Percentiles rank a stretch among this genome's conserved stretches.
These are phyloP conservation scores for Eucalyptus regnans DNA, from an alignment of 345 rosid species.

Conservation along the genomic window DNA sequence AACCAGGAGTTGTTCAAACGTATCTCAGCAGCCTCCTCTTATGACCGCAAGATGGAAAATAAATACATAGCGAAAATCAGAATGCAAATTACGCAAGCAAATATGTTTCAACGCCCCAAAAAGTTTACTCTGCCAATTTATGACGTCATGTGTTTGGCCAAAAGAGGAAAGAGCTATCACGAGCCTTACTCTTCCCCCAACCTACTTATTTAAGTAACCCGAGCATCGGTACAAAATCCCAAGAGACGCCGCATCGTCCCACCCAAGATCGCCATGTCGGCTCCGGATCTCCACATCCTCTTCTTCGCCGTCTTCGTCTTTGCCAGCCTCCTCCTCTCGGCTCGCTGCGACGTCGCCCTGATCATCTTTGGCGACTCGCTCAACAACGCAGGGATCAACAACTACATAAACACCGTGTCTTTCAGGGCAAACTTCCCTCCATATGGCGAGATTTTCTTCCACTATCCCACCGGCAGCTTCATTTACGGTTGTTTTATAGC, in stretches of 20 bases:
- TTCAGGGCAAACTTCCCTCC: no score
- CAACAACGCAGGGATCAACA: conserved; percentile 19
- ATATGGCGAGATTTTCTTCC: no score
- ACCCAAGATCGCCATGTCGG: neutral
- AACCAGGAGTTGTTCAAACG: neutral
- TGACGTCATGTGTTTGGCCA: neutral
- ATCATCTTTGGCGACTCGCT: conserved; percentile 22
- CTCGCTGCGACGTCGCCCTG: neutral
- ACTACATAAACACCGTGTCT: conserved; percentile 1
- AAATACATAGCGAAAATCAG: neutral
- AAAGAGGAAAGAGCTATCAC: neutral
- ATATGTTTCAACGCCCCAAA: neutral
- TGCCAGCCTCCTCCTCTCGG: neutral
- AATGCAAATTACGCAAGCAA: neutral
- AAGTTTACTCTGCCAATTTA: neutral
- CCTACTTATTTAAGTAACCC: no score
- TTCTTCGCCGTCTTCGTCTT: neutral
- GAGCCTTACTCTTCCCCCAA: neutral
- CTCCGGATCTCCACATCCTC: neutral
- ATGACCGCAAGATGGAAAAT: no score
- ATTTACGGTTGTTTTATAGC: no score
- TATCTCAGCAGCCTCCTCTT: neutral
- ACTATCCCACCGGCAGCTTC: no score
- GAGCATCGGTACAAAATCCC: no score
- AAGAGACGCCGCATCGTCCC: neutral